Base-by-base conservation (phyloP, 768 basidiomycete species). In the Pleurotus cornucopiae region DNA sequence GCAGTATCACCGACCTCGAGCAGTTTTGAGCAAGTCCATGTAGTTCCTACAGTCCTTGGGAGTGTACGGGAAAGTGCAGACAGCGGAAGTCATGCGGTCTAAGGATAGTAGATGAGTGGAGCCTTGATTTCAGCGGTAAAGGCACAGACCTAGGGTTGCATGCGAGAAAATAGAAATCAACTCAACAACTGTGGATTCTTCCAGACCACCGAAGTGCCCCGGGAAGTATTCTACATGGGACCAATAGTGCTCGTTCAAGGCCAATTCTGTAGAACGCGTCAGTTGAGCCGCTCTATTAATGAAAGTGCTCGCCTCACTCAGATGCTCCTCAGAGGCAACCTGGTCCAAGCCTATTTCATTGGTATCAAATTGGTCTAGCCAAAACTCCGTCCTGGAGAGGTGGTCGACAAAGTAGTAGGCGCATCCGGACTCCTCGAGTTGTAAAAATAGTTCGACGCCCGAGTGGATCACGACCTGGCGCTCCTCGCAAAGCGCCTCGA, bases 191-290 rank as follows among this genome's bases (percentile, higher is more conserved):
- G 65, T 60, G 16, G 63, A 54, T 20, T 60, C 60, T 6, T 67
- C 63, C 3, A 84, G 62, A 2, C 69, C 63, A 11, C 66, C 62
- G 11, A 73, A 59, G 59, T 88, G 86, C 69, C 79, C 81, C 0
- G 83, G 84, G 64, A 83, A 86, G 58, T 72, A 79, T 60, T 87
- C 85, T 14, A 85, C 66, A 58, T 89, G 86, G 1, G 62, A 62
- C 86, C 86, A 88, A 57, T 83, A 88, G 12, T 81, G 68, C 23
- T 76, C 74, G 46, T 82, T 73, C 9, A 86, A 61, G 3, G 72
- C 71, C 14, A 70, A 58, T 52, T 72, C 84, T 85, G 56, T 3
- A n/a, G 63, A 14, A 18, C 13, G 25, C 26, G 26, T 30, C 14
- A 25, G 9, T 6, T 6, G n/a, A n/a, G 13, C 37, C 16, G 53